Base-by-base conservation (phyloP, 169 alveolate genomes). In the Pseudocohnilembus persalinus region DNA sequence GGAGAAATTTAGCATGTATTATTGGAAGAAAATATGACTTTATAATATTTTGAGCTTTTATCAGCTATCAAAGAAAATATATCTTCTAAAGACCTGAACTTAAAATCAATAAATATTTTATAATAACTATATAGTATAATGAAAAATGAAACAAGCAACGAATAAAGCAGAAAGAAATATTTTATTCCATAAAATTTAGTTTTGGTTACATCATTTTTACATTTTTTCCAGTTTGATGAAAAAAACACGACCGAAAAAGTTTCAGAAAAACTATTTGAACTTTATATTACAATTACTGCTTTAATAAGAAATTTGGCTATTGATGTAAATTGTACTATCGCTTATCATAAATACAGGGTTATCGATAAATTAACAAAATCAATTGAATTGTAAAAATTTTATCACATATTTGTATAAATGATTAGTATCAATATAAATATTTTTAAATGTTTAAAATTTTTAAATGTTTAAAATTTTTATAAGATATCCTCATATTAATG, bases 271-370 rank as follows among this genome's bases (percentile, higher is more conserved):
- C 31, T 85, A 1, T 25, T 79, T n/a, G 34, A 73, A 63, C 63
- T 86, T 25, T 81, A 86, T 65, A 80, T 73, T 30, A 32, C 34
- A 6, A 74, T 86, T 26, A 81, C 84, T 6, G 90, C 90, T 63
- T 31, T 79, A n/a, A 75, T 86, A 29, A 86, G 90, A 74, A 86
- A 86, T 72, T 81, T 86, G 29, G 82, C 90, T 0, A 82, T 75
- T 1, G 90, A 86, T 29, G 64, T 73, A 31, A 74, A 30, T 49
- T 80, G 90, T 64, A 76, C 82, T 16, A 80, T 72, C 0, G 64
- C 74, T 28, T 86, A 65, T 80, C 31, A 74, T 11, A 30, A 86
- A 31, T 64, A 64, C 63, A 82, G 87, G 31, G 76, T 86, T 1
- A 86, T 86, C 16, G 83, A 86, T 29, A 86, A 86, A 68, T 25